A percentile compares a stretch with the other conserved stretches of the same genome.
These are phyloP conservation scores for Malus orientalis DNA, from an alignment of 306 rosid genomes.

Conservation along the genomic window DNA sequence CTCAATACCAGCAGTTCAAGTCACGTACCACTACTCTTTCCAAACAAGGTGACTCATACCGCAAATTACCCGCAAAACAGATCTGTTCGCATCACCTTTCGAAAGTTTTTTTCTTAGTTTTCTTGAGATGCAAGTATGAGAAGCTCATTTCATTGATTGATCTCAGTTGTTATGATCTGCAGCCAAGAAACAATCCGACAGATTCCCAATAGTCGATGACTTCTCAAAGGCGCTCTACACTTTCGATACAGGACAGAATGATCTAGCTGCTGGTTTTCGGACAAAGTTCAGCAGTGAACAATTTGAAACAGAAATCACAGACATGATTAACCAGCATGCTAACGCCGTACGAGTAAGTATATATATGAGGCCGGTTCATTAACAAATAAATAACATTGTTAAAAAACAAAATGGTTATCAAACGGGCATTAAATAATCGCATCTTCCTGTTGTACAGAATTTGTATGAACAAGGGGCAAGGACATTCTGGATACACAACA, in stretches of 20 bases:
- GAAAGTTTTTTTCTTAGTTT: neutral
- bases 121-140: neutral
- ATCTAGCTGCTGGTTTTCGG: slow-evolving; percentile 44
- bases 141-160: neutral
- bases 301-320: slow-evolving; percentile 28
- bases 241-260: slow-evolving; percentile 82
- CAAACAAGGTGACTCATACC: slow-evolving; percentile 24
- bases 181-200: slow-evolving; percentile 22
- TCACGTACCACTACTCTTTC: slow-evolving; percentile 40
- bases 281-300: slow-evolving; percentile 22
- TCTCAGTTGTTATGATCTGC: neutral
- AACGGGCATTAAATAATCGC: neutral
- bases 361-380: neutral
- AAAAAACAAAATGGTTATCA: too few species aligned
- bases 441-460: slow-evolving; percentile 15
- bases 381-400: neutral
- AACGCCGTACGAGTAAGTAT: slow-evolving; percentile 41
- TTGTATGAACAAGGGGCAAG: slow-evolving; percentile 53
- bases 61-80: neutral
- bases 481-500: slow-evolving; percentile 79
- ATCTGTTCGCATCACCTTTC: neutral
- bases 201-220: slow-evolving; percentile 53
- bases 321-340: slow-evolving; percentile 38
- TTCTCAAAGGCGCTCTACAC: slow-evolving; percentile 62
- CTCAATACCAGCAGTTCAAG: slow-evolving; percentile 52